Evolutionary conservation across 2,329 filamentous ascomycete genomes (phyloP), one percentile per base, ranked within the genome.

Genomic region (Phoma sp.): DNA sequence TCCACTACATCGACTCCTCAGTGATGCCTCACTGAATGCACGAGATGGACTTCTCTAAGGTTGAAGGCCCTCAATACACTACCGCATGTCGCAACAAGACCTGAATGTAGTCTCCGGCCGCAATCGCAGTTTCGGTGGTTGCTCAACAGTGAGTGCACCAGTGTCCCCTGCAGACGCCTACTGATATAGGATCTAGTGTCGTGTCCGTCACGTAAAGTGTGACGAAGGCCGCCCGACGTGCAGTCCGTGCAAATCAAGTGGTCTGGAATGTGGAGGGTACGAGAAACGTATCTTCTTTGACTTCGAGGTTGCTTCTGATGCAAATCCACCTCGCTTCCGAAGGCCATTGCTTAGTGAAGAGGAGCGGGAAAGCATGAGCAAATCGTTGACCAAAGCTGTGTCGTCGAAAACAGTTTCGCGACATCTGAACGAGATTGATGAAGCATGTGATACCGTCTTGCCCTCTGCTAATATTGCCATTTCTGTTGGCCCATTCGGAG

Each of bases 201-300:
- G 75, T 42, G 66, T 47, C 47, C 74, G 78, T 14, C 78, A 79
- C 59, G 66, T 75, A 32, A 80, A 80, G 64, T 80, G 78, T 57
- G 78, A 80, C 49, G 76, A 80, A 55, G 64, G 68, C 4, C 72
- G 70, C 6, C 78, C 78, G 2, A 62, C 62, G 25, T 80, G 78
- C 58, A 61, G 63, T 2, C 72, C 70, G 35, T 80, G 78, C 52
- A 33, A 56, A 23, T 65, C 70, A 11, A 62, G 74, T 13, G 71
- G 72, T 0, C 49, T 79, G 1, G 23, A 43, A 0, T 80, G 78
- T 47, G 72, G 69, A 23, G 77, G 77, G 0, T 80, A 80, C 48
- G 71, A 73, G 29, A 76, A 73, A 7, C 65, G 62, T 35, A 67
- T 77, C 29, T 73, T 75, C 61, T 78, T 77, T 49, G 63, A 70